Base-by-base conservation (phyloP, 768 basidiomycete species). In the Boletus rufocinnamomeus region DNA sequence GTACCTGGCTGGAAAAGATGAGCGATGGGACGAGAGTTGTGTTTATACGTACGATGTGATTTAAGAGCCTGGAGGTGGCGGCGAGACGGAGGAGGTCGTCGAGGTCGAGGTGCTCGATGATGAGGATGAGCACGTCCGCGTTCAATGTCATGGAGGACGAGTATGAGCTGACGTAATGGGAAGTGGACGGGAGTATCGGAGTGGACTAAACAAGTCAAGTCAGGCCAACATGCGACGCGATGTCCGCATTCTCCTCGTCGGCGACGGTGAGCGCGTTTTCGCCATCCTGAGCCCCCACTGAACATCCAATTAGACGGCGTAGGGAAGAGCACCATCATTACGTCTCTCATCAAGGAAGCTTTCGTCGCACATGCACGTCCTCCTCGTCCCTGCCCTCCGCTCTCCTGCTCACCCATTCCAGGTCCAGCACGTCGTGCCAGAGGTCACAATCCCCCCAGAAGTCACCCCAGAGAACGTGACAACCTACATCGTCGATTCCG, bases 391-490 rank as follows among this genome's bases (percentile, higher is more conserved):
- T 7, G n/a, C 53, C 40, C 47, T 50, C 50, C 47, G 27, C 44
- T 40, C 44, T 3, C 27, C 40, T 48, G 32, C 53, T 64, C 50
- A 59, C 49, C 32, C 54, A 13, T 38, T 35, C 6, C 68, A 97
- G 95, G 95, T 97, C 47, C 94, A 96, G 74, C 91, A 93, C 66
- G 81, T 96, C 67, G 89, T 98, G 41, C 96, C 96, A 4, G 96
- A 98, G 74, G 95, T 99, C 47, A 98, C 96, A 8, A 97, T 99
- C 55, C 97, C 96, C 8, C 94, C 95, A 66, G 93, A 95, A 75
- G 93, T 97, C 48, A 96, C 95, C 23, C 93, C 96, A 50, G 95
- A 96, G 77, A 95, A 97, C 71, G 93, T 99, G 41, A 98, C 96
- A 2, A 98, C 95, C 5, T 93, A 95, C 71, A 98, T 99, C 61